Percentiles rank a stretch among this genome's conserved stretches.
Conservation (phyloP, 1,284 basidiomycete genomes). For the Kwoniella shivajii region DNA sequence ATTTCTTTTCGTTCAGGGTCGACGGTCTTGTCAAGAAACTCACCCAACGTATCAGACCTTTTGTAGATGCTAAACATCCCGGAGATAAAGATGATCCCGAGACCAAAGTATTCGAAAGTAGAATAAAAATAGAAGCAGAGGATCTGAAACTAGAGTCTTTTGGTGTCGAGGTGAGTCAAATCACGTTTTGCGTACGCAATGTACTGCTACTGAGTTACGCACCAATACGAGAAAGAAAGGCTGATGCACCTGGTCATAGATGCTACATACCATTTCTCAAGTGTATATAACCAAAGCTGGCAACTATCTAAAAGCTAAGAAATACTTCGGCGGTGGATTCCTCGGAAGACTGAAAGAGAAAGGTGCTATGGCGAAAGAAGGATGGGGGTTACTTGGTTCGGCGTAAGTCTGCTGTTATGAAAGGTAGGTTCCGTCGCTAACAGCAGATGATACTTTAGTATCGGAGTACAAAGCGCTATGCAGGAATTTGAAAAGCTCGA, state of each 20-base stretch:
- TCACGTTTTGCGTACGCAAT: too few species aligned
- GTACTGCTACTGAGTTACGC: too few species aligned
- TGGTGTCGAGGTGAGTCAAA: slow-evolving; percentile 77
- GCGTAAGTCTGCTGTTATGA: slow-evolving; percentile 57
- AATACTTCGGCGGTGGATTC: slow-evolving; percentile 79
- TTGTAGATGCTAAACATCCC: slow-evolving; percentile 84
- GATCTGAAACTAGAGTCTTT: slow-evolving; percentile 98
- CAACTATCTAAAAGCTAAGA: slow-evolving; percentile 86
- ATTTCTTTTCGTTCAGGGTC: slow-evolving; percentile 50
- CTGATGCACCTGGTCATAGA: slow-evolving; percentile 53
- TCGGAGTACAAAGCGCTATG: slow-evolving; percentile 67
- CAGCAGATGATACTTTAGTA: slow-evolving; percentile 53
- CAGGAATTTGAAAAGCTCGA: slow-evolving; percentile 91
- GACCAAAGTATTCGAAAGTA: slow-evolving; percentile 72
- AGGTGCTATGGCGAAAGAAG: slow-evolving; percentile 86
- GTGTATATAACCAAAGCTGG: slow-evolving; percentile 93
- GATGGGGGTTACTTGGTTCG: slow-evolving; percentile 89
- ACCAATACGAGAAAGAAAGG: too few species aligned
- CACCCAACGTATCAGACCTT: slow-evolving; percentile 78
- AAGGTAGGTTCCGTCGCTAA: neutral
- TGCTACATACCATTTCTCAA: slow-evolving; percentile 80
- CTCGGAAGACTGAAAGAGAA: slow-evolving; percentile 95
- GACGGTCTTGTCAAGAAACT: slow-evolving; percentile 73
- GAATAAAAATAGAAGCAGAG: slow-evolving; percentile 83
- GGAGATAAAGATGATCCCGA: slow-evolving; percentile 85